Evolutionary conservation across 352 stramenopile species (phyloP).

Genomic region (Globisporangium cylindrosporum): DNA sequence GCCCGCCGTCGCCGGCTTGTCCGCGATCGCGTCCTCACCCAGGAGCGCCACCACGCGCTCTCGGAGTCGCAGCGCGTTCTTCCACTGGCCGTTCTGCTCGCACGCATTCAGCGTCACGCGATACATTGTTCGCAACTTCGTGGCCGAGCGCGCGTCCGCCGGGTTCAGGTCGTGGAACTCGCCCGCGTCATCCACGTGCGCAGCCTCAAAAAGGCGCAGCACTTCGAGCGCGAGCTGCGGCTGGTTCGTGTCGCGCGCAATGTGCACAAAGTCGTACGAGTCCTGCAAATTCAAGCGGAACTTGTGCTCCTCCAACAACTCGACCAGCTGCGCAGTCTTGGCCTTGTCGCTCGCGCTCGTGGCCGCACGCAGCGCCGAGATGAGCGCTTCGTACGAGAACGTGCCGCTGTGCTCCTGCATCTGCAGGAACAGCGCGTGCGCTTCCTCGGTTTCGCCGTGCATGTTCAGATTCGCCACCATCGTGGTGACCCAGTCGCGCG

Average conservation of each 20-base stretch:
- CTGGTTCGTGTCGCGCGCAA: constrained; percentile 40
- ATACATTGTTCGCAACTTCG: constrained; percentile 59
- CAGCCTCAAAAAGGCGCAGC: constrained; percentile 46
- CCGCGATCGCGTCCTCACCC: constrained; percentile 24
- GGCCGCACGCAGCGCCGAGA: constrained; percentile 38
- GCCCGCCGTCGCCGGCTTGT: constrained; percentile 1
- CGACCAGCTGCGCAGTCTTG: constrained; percentile 29
- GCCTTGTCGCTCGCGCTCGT: constrained; percentile 24
- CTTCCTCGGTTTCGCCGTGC: constrained; percentile 37
- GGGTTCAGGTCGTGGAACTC: constrained; percentile 13
- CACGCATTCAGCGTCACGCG: constrained; percentile 41
- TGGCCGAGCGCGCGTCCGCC: constrained; percentile 23
- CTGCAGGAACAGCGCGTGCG: constrained; percentile 27
- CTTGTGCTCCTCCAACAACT: constrained; percentile 38
- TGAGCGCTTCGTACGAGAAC: constrained; percentile 42
- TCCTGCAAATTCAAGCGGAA: constrained; percentile 40
- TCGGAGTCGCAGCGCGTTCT: constrained; percentile 50
- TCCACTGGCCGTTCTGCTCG: constrained; percentile 56
- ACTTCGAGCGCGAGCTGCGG: constrained; percentile 37
- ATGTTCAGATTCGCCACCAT: constrained; percentile 40
- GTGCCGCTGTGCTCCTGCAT: constrained; percentile 39
- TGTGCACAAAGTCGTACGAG: constrained; percentile 54
- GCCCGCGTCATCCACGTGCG: constrained; percentile 27
- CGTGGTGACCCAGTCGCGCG: constrained; percentile 43
- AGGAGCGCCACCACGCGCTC: constrained; percentile 43